Base-by-base conservation (phyloP, 306 rosid species). In the Begonia loranthoides region DNA sequence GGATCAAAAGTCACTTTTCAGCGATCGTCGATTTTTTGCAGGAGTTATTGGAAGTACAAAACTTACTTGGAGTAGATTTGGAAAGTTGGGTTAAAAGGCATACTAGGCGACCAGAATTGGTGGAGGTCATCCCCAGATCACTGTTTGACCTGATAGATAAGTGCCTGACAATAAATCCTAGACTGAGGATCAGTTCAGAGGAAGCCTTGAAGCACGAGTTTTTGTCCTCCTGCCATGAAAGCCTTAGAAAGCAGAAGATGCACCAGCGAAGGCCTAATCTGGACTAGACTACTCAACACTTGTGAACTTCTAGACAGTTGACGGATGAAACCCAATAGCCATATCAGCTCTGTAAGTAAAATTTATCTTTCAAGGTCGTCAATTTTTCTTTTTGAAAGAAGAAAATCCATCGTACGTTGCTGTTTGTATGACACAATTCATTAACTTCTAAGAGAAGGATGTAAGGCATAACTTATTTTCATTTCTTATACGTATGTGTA, bases 181-280 rank as follows among this genome's bases (percentile, higher is more conserved):
- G 70, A 56, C 62, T 51, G 44, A 45, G 75, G 52, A 65, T 60
- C 61, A 65, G 56, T 13, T 66, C 75, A 50, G 75, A 64, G 33
- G 75, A 70, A 65, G 71, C 75, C 51, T 63, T 64, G 3, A 56
- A 46, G 38, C 75, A 70, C 3, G 67, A 70, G 44, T 70, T 64
- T 49, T 70, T 70, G 34, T 53, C 50, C 52, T 15, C 60, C 40
- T 64, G 75, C 70, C 60, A 55, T 5, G 75, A 64, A 59, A 64
- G 60, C 39, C 64, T 64, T 59, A 57, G 56, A 46, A 70, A 60
- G 70, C 67, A 59, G 60, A 65, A 50, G 52, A 45, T 59, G 59
- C 68, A 56, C 22, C 57, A 61, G 45, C 50, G 44, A 60, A 50
- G 57, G 38, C 19, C 50, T 9, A 43, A 43, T 15, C 43, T 12